phyloP scores from a whole-genome alignment of 2,329 filamentous ascomycete species.

The Byssothecium circinans region DNA sequence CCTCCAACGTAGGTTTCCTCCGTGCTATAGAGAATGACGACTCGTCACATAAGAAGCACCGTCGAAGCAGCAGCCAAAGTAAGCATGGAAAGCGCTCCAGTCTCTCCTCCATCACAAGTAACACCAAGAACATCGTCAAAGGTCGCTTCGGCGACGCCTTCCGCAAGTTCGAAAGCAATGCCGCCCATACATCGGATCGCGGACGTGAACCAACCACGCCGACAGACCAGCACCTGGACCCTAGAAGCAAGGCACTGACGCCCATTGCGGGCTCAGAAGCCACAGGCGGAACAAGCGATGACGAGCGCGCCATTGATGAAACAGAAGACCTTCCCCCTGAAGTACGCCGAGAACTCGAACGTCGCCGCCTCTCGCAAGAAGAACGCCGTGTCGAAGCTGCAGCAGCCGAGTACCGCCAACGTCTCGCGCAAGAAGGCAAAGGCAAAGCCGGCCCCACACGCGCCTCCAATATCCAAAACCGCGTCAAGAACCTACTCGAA shows the following conservation, averaged over 20 bases:
- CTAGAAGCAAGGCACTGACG: constrained; percentile 46
- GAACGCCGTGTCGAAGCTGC: constrained; percentile 87
- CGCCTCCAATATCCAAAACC: constrained; percentile 86
- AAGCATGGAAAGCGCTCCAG: constrained; percentile 73
- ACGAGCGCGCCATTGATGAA: constrained; percentile 65
- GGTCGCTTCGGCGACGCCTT: constrained; percentile 94
- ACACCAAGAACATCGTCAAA: constrained; percentile 79
- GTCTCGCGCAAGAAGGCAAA: constrained; percentile 65
- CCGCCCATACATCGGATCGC: constrained; percentile 23
- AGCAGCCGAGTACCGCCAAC: constrained; percentile 81
- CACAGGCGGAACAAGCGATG: constrained; percentile 68
- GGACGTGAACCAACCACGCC: constrained; percentile 32
- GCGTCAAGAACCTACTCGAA: constrained; percentile 81
- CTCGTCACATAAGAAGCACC: constrained; percentile 58
- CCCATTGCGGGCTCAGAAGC: constrained; percentile 77
- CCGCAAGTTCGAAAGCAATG: constrained; percentile 76
- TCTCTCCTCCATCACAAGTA: constrained; percentile 67
- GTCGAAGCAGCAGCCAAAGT: constrained; percentile 57
- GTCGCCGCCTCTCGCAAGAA: constrained; percentile 78
- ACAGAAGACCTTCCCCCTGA: constrained; percentile 78
- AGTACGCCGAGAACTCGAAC: constrained; percentile 86
- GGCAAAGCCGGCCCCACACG: constrained; percentile 55
- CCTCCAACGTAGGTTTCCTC: constrained; percentile 81
- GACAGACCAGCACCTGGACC: constrained; percentile 25
- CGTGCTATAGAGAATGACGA: constrained; percentile 69